Conservation (phyloP, 2,329 filamentous ascomycete genomes). For the Fusarium scirpi region DNA sequence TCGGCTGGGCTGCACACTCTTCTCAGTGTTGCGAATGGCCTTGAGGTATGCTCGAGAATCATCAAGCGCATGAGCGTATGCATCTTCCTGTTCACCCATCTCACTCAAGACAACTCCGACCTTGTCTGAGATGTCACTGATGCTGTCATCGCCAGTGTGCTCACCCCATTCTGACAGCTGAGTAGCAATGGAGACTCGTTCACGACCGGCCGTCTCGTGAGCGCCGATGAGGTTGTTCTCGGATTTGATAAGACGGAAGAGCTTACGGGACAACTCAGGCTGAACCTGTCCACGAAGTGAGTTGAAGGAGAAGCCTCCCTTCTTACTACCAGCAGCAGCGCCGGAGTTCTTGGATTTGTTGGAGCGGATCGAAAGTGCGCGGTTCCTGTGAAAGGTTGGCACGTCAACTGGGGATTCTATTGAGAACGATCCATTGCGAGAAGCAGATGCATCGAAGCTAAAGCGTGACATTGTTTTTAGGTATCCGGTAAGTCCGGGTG, state of each 20-base stretch:
- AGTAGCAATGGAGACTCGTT: constrained; percentile 84
- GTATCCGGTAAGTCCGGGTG: not conserved
- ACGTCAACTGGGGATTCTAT: constrained; percentile 47
- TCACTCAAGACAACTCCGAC: constrained; percentile 91
- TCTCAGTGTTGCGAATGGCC: constrained; percentile 94
- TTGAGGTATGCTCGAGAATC: constrained; percentile 87
- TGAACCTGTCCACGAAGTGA: constrained; percentile 87
- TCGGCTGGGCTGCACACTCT: constrained; percentile 91
- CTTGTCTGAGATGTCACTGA: constrained; percentile 95
- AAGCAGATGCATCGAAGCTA: constrained; percentile 49
- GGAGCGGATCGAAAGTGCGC: constrained; percentile 79
- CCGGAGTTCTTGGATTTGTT: constrained; percentile 62
- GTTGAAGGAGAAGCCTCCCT: constrained; percentile 81
- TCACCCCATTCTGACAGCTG: constrained; percentile 98
- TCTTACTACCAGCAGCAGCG: constrained; percentile 56
- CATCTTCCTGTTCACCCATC: constrained; percentile 92
- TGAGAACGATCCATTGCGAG: constrained; percentile 33
- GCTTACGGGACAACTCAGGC: constrained; percentile 87
- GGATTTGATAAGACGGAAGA: constrained; percentile 94
- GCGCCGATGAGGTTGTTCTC: constrained; percentile 89
- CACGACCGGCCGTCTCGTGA: constrained; percentile 85
- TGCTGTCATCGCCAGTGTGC: constrained; percentile 84
- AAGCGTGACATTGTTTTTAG: constrained; percentile 49
- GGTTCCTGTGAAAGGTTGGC: constrained; percentile 67
- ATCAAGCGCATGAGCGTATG: constrained; percentile 87